Evolutionary conservation across 1,139 yeast genomes (phyloP).

Genomic region (Suhomyces chickasaworum): DNA sequence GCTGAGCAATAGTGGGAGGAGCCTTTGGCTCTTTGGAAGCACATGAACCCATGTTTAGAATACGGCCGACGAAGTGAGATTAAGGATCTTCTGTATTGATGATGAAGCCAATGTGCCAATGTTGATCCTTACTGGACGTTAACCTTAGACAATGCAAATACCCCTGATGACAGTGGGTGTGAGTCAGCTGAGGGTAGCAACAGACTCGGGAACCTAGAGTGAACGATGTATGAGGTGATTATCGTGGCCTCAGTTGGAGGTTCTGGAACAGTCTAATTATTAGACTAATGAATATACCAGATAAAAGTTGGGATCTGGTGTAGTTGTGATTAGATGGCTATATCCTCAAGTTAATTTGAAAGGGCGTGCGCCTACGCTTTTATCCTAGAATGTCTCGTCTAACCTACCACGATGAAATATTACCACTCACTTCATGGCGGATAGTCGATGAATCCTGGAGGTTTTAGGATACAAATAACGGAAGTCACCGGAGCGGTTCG

Average conservation of each 20-base stretch:
- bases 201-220: neutral
- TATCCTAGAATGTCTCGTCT: conserved; percentile 4
- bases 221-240: neutral
- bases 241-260: neutral
- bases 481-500: too few relatives aligned
- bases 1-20: conserved; percentile 5
- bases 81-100: neutral
- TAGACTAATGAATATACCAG: neutral
- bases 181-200: neutral
- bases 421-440: neutral
- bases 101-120: neutral
- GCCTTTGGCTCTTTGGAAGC: conserved; percentile 27
- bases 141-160: neutral
- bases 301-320: neutral
- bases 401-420: conserved; percentile 2
- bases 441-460: too few relatives aligned
- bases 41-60: conserved; percentile 30
- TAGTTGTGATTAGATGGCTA: neutral
- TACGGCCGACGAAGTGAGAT: neutral
- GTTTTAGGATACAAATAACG: too few relatives aligned
- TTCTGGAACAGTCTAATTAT: neutral
- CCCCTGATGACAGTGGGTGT: neutral
- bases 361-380: conserved; percentile 6
- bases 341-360: neutral
- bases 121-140: neutral